Percentiles rank a stretch among this genome's conserved stretches.
Conservation (phyloP, 495 filamentous ascomycete species). For the Penicillium nucicola region DNA sequence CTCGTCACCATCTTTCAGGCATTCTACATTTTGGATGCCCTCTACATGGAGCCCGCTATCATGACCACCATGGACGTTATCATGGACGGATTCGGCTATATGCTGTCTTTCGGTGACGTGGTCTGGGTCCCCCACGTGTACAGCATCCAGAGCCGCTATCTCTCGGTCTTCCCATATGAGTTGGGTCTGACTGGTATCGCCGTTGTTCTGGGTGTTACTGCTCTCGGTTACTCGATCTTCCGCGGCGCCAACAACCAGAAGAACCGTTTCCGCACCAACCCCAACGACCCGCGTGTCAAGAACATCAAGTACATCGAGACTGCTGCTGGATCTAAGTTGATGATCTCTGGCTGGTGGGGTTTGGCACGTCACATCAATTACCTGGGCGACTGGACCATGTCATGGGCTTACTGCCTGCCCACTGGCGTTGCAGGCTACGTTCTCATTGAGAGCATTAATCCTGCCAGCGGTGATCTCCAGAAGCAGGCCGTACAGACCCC, state of each 20-base stretch:
- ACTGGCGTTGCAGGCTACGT: constrained; percentile 83
- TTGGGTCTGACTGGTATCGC: constrained; percentile 65
- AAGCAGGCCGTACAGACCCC: constrained; percentile 61
- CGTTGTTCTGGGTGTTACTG: constrained; percentile 62
- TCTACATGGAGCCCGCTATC: constrained; percentile 89
- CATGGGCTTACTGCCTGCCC: constrained; percentile 87
- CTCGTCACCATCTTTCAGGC: constrained; percentile 76
- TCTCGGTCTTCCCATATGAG: constrained; percentile 74
- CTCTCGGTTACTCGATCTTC: constrained; percentile 82
- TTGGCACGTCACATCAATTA: constrained; percentile 93
- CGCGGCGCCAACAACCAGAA: constrained; percentile 89
- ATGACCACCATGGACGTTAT: constrained; percentile 96
- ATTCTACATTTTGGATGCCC: constrained; percentile 79
- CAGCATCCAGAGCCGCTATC: constrained; percentile 81
- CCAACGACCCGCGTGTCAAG: constrained; percentile 72
- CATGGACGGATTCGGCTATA: constrained; percentile 92
- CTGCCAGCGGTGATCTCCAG: constrained; percentile 50
- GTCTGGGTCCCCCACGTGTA: constrained; percentile 94
- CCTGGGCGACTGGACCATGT: constrained; percentile 93
- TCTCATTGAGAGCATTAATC: constrained; percentile 45
- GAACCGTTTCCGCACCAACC: constrained; percentile 88
- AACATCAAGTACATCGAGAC: constrained; percentile 89
- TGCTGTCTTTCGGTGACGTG: constrained; percentile 93
- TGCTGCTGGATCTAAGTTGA: constrained; percentile 71
- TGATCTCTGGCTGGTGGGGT: constrained; percentile 95